Percentiles rank a stretch among this genome's conserved stretches.
Evolutionary conservation across 805 yeast genomes (phyloP).

Genomic region (Saccharomycopsis sp.): DNA sequence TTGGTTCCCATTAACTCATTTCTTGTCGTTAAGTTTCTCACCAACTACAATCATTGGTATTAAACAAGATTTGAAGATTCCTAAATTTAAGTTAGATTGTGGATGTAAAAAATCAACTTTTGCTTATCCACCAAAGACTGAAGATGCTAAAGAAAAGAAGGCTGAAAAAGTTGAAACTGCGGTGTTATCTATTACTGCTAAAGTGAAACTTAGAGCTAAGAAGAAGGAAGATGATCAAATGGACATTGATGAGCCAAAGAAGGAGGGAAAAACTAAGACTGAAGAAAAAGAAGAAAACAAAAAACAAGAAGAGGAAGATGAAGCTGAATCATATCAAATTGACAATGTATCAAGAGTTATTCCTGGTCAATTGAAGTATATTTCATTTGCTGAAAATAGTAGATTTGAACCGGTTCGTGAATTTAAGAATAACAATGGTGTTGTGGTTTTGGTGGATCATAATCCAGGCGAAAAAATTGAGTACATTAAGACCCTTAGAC

Average conservation of each 20-base stretch:
- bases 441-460: slow-evolving; percentile 63
- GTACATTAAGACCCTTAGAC: slow-evolving; percentile 77
- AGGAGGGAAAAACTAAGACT: slow-evolving; percentile 27
- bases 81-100: slow-evolving; percentile 74
- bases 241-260: slow-evolving; percentile 34
- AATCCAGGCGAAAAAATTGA: slow-evolving; percentile 54
- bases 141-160: slow-evolving; percentile 70
- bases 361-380: slow-evolving; percentile 80
- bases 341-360: slow-evolving; percentile 81
- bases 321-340: slow-evolving; percentile 56
- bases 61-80: slow-evolving; percentile 76
- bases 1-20: slow-evolving; percentile 97
- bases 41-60: slow-evolving; percentile 91
- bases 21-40: slow-evolving; percentile 81
- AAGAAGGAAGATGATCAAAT: slow-evolving; percentile 49
- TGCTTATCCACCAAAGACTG: slow-evolving; percentile 84
- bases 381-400: slow-evolving; percentile 67
- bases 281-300: slow-evolving; percentile 25
- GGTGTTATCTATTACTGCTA: slow-evolving; percentile 86
- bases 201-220: slow-evolving; percentile 89
- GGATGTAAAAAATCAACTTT: slow-evolving; percentile 74
- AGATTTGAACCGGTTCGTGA: slow-evolving; percentile 81
- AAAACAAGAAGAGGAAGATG: slow-evolving; percentile 25
- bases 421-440: slow-evolving; percentile 54
- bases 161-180: slow-evolving; percentile 90